Evolutionary conservation across 805 yeast species (phyloP).

Genomic region (Clavispora asparagi): DNA sequence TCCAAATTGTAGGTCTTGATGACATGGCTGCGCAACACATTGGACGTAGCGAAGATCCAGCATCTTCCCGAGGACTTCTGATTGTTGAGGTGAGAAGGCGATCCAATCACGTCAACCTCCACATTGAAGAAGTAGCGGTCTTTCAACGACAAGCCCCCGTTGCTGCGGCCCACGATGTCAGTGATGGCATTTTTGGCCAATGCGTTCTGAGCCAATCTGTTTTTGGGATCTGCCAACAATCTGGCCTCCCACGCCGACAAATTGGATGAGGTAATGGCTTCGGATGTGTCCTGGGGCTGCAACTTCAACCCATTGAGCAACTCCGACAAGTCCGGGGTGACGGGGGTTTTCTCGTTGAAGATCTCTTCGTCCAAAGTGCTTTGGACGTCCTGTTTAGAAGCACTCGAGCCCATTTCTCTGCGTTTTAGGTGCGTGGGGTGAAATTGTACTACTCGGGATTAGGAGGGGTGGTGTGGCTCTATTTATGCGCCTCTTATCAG

Average conservation of each 20-base stretch:
- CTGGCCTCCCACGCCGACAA: slow-evolving; percentile 43
- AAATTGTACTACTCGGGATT: no score
- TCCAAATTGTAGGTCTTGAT: slow-evolving; percentile 55
- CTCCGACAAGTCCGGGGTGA: not conserved
- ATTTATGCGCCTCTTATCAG: not conserved
- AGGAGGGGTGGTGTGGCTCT: not conserved
- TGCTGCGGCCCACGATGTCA: slow-evolving; percentile 35
- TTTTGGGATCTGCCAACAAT: slow-evolving; percentile 43
- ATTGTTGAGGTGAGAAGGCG: slow-evolving; percentile 38
- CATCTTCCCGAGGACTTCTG: slow-evolving; percentile 79
- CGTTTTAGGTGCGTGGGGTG: not conserved
- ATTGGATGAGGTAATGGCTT: slow-evolving; percentile 14
- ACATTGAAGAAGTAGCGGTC: slow-evolving; percentile 33
- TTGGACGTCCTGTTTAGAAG: not conserved
- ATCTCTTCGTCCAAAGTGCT: not conserved
- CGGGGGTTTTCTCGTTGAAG: not conserved
- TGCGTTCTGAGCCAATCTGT: slow-evolving; percentile 49
- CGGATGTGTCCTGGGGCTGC: not conserved
- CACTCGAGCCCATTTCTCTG: not conserved
- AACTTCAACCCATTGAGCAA: slow-evolving; percentile 3
- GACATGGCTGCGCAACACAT: slow-evolving; percentile 60
- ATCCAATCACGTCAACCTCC: slow-evolving; percentile 32
- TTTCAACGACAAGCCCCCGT: slow-evolving; percentile 11
- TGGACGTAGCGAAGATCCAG: slow-evolving; percentile 85
- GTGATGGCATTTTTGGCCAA: slow-evolving; percentile 44